Percentiles rank a stretch among this genome's conserved stretches.
Conservation (phyloP, 805 yeast species). For the Starmerella powellii region DNA sequence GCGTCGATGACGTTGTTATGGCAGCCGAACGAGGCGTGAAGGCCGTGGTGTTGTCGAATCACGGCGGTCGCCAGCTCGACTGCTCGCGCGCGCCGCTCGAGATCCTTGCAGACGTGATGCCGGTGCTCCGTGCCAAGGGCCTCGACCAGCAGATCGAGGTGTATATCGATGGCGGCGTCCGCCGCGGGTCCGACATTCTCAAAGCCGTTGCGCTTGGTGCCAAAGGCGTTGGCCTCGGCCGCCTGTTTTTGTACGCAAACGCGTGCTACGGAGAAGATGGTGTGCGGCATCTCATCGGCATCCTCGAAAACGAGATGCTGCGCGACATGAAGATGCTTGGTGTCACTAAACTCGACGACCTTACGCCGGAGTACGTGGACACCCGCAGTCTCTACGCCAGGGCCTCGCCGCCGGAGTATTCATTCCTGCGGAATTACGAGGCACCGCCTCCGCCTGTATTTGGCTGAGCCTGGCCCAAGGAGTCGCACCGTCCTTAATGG, state of each 20-base stretch:
- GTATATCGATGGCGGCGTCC: conserved; percentile 64
- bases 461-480: background rate
- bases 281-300: conserved; percentile 48
- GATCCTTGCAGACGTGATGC: conserved; percentile 58
- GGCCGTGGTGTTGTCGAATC: conserved; percentile 74
- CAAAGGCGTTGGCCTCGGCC: conserved; percentile 59
- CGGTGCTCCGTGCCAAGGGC: conserved; percentile 28
- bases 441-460: conserved; percentile 11
- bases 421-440: conserved; percentile 14
- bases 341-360: conserved; percentile 47
- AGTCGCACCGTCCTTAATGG: no score
- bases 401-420: conserved; percentile 12
- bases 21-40: conserved; percentile 62
- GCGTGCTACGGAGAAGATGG: conserved; percentile 69
- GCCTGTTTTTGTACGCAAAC: conserved; percentile 66
- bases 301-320: conserved; percentile 55
- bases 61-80: conserved; percentile 84
- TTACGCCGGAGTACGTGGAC: conserved; percentile 54
- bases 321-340: conserved; percentile 74
- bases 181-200: conserved; percentile 61
- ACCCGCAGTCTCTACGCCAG: conserved; percentile 33
- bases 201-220: conserved; percentile 72
- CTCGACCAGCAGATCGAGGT: conserved; percentile 42
- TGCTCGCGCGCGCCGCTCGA: conserved; percentile 61
- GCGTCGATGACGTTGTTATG: conserved; percentile 60